These are phyloP conservation scores for Cryptomeria japonica DNA, from an alignment of 75 land plant genomes.

Conservation along the genomic window DNA sequence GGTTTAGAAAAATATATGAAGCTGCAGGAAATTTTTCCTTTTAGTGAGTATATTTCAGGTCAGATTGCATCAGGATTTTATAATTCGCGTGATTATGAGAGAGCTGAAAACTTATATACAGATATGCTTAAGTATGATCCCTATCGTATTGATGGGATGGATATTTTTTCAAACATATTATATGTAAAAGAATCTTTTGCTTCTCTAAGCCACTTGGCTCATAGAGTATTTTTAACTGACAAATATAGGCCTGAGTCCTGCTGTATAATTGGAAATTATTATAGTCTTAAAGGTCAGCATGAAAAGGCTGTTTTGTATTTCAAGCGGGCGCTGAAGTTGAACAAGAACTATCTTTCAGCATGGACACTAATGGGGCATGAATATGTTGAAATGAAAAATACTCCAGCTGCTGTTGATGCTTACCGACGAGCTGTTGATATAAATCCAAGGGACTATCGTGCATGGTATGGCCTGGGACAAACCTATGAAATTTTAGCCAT, in stretches of 20 bases:
- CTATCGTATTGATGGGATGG: constrained; percentile 89
- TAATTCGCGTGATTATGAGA: constrained; percentile 85
- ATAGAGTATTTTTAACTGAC: constrained; percentile 82
- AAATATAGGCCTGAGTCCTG: constrained; percentile 96
- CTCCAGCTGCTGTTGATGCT: constrained; percentile 93
- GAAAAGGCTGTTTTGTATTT: constrained; percentile 88
- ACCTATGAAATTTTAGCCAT: constrained; percentile 90
- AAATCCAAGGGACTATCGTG: constrained; percentile 92
- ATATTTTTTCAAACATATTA: constrained; percentile 90
- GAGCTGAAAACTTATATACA: constrained; percentile 82
- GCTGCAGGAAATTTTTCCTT: constrained; percentile 58
- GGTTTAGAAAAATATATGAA: constrained; percentile 66
- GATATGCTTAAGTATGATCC: constrained; percentile 86
- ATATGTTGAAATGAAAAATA: constrained; percentile 99
- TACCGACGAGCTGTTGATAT: constrained; percentile 94
- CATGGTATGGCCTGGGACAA: constrained; percentile 99
- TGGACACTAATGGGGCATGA: constrained; percentile 99
- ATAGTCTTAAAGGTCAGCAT: constrained; percentile 69
- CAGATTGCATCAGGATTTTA: constrained; percentile 87
- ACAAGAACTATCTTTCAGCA: constrained; percentile 90
- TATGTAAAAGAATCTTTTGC: constrained; percentile 95
- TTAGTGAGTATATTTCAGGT: constrained; percentile 77
- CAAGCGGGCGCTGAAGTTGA: constrained; percentile 81
- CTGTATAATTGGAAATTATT: constrained; percentile 91
- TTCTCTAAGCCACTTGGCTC: constrained; percentile 86